Conservation (phyloP, 305 asterid species). For the Andrographis paniculata region DNA sequence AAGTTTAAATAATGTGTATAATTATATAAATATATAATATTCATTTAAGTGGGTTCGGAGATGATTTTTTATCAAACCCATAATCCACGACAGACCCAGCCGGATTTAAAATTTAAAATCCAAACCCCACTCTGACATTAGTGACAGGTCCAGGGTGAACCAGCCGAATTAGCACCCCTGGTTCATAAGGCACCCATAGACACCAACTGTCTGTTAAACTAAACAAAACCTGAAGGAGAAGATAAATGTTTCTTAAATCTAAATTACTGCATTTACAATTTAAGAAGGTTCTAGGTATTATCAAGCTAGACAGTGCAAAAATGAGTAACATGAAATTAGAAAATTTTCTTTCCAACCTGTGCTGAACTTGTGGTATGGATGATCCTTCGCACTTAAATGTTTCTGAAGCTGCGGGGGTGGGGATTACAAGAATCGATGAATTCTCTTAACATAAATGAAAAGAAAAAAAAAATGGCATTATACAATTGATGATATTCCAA, state of each 20-base stretch:
- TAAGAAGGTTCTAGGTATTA: conserved; percentile 3
- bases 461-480: not conserved
- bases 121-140: no score
- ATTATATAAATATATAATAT: no score
- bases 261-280: not conserved
- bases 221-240: not conserved
- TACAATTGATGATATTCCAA: not conserved
- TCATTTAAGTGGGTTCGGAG: no score
- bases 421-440: conserved; percentile 12
- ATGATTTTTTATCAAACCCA: no score
- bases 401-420: conserved; percentile 72
- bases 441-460: conserved; percentile 8
- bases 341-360: conserved; percentile 53
- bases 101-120: no score
- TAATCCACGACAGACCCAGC: no score
- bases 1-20: no score
- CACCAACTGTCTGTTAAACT: not conserved
- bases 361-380: conserved; percentile 94
- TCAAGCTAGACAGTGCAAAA: conserved; percentile 4
- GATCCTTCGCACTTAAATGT: conserved; percentile 62
- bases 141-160: no score
- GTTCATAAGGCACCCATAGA: not conserved
- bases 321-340: conserved; percentile 15
- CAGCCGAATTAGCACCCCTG: no score
- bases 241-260: not conserved